Evolutionary conservation across 352 stramenopile genomes (phyloP), one percentile per base, ranked within the genome.

Genomic region (Thalassiosira exigua): DNA sequence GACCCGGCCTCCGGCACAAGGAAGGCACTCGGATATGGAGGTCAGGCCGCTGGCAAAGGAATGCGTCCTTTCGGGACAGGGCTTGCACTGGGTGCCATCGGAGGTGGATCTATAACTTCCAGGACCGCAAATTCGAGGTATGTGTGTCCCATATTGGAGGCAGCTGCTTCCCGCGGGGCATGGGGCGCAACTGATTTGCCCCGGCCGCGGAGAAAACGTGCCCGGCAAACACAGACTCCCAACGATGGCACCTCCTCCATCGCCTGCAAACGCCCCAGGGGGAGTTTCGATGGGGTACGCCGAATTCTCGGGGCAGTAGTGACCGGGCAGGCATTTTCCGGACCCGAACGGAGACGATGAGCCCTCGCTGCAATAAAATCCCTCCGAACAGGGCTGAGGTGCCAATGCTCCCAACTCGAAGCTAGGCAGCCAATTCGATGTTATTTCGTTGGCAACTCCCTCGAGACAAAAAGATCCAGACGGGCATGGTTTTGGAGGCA

Each of bases 211-310:
- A 4, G 97, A 97, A 81, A 98, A 99, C 3, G 96, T 99, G 4
- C 96, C 96, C 1, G 97, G 97, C 48, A 98, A 98, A 82, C 97
- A 99, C 32, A 98, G 85, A 33, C 93, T 98, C 4, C 95, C 89
- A 2, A 95, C 95, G 26, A 99, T 96, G 0, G 91, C 96, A 0
- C 96, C 95, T 51, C 69, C 77, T 1, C 89, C 92, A 1, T 91
- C 86, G 0, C 85, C 89, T 3, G 95, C 88, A 80, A 98, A 98
- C 24, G 92, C 97, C 1, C 97, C 97, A 0, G 97, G 90, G 11
- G 96, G 96, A 27, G 95, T 93, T 75, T 97, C 86, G 4, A 92
- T 95, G 0, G 97, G 97, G 14, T 92, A 91, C 21, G 82, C 90
- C 2, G 95, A 94, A 0, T 94, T 94, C 21, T 95, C 93, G 29